Base-by-base conservation (phyloP, 495 filamentous ascomycete genomes). In the Penicillium crystallinum region DNA sequence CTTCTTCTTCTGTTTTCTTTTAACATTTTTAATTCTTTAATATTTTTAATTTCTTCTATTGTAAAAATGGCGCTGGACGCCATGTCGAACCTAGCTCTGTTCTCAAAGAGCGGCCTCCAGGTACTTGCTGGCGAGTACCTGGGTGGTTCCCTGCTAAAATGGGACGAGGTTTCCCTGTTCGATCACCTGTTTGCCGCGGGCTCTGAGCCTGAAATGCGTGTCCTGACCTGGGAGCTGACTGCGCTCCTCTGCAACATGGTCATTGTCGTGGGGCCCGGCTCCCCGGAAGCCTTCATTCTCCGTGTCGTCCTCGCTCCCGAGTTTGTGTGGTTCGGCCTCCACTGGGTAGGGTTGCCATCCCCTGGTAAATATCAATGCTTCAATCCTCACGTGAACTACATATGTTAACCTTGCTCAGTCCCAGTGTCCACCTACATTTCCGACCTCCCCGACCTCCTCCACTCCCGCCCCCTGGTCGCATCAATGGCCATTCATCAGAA, bases 311-410 rank as follows among this genome's bases (percentile, higher is more conserved):
- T 52, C 9, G 17, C 48, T 1, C 36, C 35, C 29, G 49, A 56
- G 18, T 47, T 48, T 30, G 2, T 38, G 25, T 56, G 49, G 35
- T 29, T 56, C 19, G 48, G 48, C 9, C 17, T 56, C 2, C 43
- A 56, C 54, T 42, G 17, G 49, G 48, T 36, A 43, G 35, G 48
- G 23, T 15, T 30, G 35, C 12, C 31, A 29, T 14, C 18, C 2
- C 15, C 33, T 39, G 42, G 49, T 43, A 52, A 42, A 29, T 42
- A 37, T 15, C 4, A 3, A 6, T 7, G 11, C n/a, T 5, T 17
- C n/a, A 12, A 23, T 6, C 7, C 15, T 46, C 6, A 3, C 22
- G 22, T 6, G 12, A 35, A 46, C 8, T 3, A 23, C 14, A 6
- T 14, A 25, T 15, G 11, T 12, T 46, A 11, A 46, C 44, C 44